Base-by-base conservation (phyloP, 768 basidiomycete species). In the Mycena chlorophos region DNA sequence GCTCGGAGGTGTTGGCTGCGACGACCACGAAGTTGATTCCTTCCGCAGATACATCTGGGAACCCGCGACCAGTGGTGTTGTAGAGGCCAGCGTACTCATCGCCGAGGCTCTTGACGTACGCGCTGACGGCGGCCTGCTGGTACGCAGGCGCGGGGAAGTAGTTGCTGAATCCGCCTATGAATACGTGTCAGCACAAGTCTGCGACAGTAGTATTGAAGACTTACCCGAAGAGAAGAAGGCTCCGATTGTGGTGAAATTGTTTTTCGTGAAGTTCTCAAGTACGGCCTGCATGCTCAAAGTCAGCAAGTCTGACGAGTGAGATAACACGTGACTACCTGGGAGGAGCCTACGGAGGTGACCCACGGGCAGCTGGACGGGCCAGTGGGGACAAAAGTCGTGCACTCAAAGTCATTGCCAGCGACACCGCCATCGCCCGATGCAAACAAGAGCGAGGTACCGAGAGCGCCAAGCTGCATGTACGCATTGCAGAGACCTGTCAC, bases 381-480 rank as follows among this genome's bases (percentile, higher is more conserved):
- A 1, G 56, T 53, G 14, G 56, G 56, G 4, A 49, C 38, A 40
- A 58, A 58, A 5, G 57, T 55, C 25, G 57, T 54, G 52, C 57
- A 54, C 25, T 54, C 49, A 40, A 55, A 45, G 3, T 39, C 48
- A 38, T 54, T 58, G 38, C 73, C 81, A 30, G 26, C 57, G 52
- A 80, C 80, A 25, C 81, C 81, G 2, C 58, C 56, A 31, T 83
- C 80, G 19, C 82, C 80, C 10, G 78, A 76, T 20, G 72, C 63
- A 68, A 80, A 80, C 30, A 75, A 55, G 16, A 83, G 16, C 3
- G 78, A 76, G 23, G 75, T 66, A 10, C 81, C 82, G 1, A 80
- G 75, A 13, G 72, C 74, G 25, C 79, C 78, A 25, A 82, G 73
- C 48, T 71, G 66, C 1, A 76, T 77, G 30, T 82, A 78, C 16